A percentile compares a stretch with the other conserved stretches of the same genome.
Evolutionary conservation across 148 eudicot species (phyloP).

Genomic region (Fagopyrum esculentum): DNA sequence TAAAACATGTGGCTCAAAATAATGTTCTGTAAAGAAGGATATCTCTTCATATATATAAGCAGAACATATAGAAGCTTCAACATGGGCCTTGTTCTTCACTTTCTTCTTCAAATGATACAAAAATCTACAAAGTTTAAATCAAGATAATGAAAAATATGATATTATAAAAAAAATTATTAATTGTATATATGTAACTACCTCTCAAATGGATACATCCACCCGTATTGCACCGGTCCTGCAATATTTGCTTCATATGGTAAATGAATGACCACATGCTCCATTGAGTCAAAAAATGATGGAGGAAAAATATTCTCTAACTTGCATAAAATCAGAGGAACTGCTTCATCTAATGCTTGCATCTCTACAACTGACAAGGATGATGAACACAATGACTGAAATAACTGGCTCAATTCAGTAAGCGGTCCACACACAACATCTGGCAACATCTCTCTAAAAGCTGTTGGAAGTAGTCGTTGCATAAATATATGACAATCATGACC

Average conservation of each 20-base stretch:
- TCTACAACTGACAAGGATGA: not conserved
- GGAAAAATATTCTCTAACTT: conserved; percentile 23
- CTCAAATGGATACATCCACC: conserved; percentile 24
- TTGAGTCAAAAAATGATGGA: not conserved
- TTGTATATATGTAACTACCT: conserved; percentile 8
- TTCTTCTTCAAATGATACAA: not conserved
- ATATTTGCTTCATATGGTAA: too few relatives aligned
- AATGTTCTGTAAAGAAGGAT: not conserved
- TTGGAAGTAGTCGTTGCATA: conserved; percentile 17
- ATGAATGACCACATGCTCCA: too few relatives aligned
- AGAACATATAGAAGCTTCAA: not conserved
- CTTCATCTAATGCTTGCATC: conserved; percentile 6
- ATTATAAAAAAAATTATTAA: not conserved
- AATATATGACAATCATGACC: conserved; percentile 20
- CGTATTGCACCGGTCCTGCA: too few relatives aligned
- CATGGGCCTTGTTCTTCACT: not conserved
- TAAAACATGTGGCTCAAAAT: not conserved
- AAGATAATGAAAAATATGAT: not conserved
- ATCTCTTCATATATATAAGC: not conserved
- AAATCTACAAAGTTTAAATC: not conserved
- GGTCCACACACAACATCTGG: conserved; percentile 14
- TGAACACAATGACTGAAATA: conserved; percentile 21
- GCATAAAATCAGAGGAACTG: conserved; percentile 16
- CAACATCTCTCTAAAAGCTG: conserved; percentile 15
- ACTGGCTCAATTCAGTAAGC: conserved; percentile 18